Conservation (phyloP, 305 asterid genomes). For the Vinca major region DNA sequence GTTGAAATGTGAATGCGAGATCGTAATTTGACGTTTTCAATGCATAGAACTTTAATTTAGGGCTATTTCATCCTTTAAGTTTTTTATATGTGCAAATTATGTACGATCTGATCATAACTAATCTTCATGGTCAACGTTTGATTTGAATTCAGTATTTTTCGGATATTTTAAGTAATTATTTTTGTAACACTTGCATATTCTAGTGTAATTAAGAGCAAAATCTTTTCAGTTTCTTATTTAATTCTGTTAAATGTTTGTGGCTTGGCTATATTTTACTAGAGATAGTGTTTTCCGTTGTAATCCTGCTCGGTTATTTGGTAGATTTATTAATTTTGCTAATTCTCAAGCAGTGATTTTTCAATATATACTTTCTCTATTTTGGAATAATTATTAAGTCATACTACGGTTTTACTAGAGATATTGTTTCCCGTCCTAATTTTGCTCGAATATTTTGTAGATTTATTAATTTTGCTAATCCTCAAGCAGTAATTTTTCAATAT, state of each 20-base stretch:
- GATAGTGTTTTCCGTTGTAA: not conserved
- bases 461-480: not conserved
- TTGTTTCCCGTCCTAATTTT: too few relatives aligned
- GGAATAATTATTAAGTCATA: too few relatives aligned
- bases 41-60: not conserved
- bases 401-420: not conserved
- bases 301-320: not conserved
- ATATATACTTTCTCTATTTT: too few relatives aligned
- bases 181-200: not conserved
- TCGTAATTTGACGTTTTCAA: too few relatives aligned
- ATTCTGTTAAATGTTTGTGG: not conserved
- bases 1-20: slow-evolving; percentile 11
- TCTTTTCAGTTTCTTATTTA: not conserved
- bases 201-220: not conserved
- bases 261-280: not conserved
- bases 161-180: not conserved
- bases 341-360: too few relatives aligned
- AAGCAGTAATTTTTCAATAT: too few relatives aligned
- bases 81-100: slow-evolving; percentile 15
- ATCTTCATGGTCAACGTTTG: slow-evolving; percentile 7
- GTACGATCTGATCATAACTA: not conserved
- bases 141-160: not conserved
- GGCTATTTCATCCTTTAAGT: slow-evolving; percentile 5
- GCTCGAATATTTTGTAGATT: not conserved
- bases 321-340: not conserved